These are phyloP conservation scores for Lasiodiplodia theobromae DNA, from an alignment of 2,329 filamentous ascomycete genomes.

Conservation along the genomic window DNA sequence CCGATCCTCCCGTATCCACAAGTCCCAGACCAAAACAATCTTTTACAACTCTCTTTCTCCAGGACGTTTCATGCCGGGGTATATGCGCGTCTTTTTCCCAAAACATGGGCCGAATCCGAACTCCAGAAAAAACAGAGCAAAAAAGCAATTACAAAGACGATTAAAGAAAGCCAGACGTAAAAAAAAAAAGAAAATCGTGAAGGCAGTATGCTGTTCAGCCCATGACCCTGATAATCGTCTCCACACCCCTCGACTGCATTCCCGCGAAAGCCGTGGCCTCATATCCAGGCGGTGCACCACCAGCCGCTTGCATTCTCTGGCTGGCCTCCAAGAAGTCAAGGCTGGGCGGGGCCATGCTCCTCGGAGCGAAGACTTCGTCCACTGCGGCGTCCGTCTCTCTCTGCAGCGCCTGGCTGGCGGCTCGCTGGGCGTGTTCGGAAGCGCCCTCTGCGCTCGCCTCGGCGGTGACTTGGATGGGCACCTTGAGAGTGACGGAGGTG, in stretches of 20 bases:
- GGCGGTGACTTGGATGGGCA: constrained; percentile 55
- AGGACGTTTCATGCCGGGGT: background rate
- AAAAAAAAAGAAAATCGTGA: background rate
- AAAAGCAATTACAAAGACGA: background rate
- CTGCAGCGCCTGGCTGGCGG: background rate
- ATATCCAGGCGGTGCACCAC: background rate
- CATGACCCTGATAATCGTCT: constrained; percentile 10
- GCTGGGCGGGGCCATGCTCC: constrained; percentile 12
- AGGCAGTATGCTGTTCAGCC: background rate
- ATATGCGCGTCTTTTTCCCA: background rate
- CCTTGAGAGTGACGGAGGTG: constrained; percentile 49
- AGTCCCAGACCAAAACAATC: background rate
- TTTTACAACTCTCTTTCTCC: background rate
- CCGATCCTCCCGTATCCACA: background rate
- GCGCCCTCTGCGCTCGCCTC: constrained; percentile 41
- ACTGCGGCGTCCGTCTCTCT: background rate
- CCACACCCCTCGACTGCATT: background rate
- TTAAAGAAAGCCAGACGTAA: too few relatives aligned
- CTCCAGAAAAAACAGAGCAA: background rate
- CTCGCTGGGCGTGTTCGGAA: background rate
- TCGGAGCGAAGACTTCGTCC: background rate
- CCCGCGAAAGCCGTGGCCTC: background rate
- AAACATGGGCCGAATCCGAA: background rate
- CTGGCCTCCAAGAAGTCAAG: background rate
- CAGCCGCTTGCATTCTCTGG: background rate